Evolutionary conservation across 2,329 filamentous ascomycete species (phyloP).

Genomic region (Gaeumannomyces sp.): DNA sequence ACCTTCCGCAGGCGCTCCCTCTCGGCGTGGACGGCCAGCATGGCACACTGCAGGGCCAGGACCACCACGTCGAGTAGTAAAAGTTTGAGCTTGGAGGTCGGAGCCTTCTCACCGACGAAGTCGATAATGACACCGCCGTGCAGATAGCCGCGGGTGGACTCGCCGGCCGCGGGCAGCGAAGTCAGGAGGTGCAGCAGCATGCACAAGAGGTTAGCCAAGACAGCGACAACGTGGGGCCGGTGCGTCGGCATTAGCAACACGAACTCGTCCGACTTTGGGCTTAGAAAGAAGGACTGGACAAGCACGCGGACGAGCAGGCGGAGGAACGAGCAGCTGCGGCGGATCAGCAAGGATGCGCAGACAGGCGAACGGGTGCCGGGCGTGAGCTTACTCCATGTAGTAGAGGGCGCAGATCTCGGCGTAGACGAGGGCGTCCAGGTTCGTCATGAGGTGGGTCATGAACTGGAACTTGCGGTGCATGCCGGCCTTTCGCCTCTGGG

Average conservation of each 20-base stretch:
- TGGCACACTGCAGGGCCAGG: slow-evolving; percentile 53
- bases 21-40: slow-evolving; percentile 58
- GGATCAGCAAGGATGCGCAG: not conserved
- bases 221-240: slow-evolving; percentile 49
- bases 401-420: slow-evolving; percentile 60
- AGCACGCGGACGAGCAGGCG: slow-evolving; percentile 53
- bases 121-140: slow-evolving; percentile 63
- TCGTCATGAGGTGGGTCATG: slow-evolving; percentile 52
- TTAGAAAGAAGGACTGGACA: slow-evolving; percentile 58
- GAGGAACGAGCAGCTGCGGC: slow-evolving; percentile 55
- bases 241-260: slow-evolving; percentile 50
- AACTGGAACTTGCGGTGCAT: slow-evolving; percentile 53
- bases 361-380: not conserved
- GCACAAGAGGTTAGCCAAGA: slow-evolving; percentile 54
- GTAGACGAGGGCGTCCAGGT: slow-evolving; percentile 57
- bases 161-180: slow-evolving; percentile 49
- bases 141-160: slow-evolving; percentile 57
- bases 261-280: slow-evolving; percentile 53
- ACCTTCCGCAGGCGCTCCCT: slow-evolving; percentile 48
- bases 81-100: slow-evolving; percentile 49
- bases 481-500: slow-evolving; percentile 23
- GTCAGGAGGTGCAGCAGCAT: slow-evolving; percentile 53
- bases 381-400: slow-evolving; percentile 58
- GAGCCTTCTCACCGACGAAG: slow-evolving; percentile 60
- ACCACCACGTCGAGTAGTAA: slow-evolving; percentile 51